Conservation (phyloP, 257 asterid genomes). For the Henckelia pumila region DNA sequence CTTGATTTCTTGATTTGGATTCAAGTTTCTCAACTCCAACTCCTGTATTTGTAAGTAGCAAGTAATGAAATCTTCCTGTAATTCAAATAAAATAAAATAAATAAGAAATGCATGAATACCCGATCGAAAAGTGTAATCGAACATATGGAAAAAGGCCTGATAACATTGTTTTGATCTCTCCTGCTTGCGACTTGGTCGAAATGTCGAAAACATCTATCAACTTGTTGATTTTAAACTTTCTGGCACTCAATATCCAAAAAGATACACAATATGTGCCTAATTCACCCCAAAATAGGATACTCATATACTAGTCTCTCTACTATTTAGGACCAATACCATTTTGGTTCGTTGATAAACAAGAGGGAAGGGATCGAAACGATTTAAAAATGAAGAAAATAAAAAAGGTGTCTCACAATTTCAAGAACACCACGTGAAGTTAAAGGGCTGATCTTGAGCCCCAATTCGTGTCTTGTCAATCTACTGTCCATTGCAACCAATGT, state of each 20-base stretch:
- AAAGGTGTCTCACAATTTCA: conserved; percentile 42
- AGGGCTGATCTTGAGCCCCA: conserved; percentile 36
- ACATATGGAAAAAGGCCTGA: too few species aligned
- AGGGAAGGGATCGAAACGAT: too few species aligned
- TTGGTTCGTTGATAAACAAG: too few species aligned
- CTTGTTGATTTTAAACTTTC: neutral
- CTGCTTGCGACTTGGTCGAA: too few species aligned
- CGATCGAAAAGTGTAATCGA: neutral
- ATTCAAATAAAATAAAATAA: too few species aligned
- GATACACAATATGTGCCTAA: too few species aligned
- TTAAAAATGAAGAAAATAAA: neutral
- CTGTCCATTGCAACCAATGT: conserved; percentile 48
- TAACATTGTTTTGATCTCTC: too few species aligned
- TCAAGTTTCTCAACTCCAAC: conserved; percentile 25
- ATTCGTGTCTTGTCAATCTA: conserved; percentile 32
- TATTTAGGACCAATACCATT: too few species aligned
- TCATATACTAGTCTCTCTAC: too few species aligned
- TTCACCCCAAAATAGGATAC: too few species aligned
- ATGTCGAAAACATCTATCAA: neutral
- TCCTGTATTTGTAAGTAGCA: conserved; percentile 38
- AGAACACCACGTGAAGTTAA: conserved; percentile 28
- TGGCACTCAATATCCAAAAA: too few species aligned
- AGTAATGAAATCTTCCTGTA: conserved; percentile 47
- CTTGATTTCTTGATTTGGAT: conserved; percentile 19
- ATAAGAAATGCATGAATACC: neutral